A percentile compares a stretch with the other conserved stretches of the same genome.
These are phyloP conservation scores for Penicillium crystallinum DNA, from an alignment of 495 filamentous ascomycete genomes.

Conservation along the genomic window DNA sequence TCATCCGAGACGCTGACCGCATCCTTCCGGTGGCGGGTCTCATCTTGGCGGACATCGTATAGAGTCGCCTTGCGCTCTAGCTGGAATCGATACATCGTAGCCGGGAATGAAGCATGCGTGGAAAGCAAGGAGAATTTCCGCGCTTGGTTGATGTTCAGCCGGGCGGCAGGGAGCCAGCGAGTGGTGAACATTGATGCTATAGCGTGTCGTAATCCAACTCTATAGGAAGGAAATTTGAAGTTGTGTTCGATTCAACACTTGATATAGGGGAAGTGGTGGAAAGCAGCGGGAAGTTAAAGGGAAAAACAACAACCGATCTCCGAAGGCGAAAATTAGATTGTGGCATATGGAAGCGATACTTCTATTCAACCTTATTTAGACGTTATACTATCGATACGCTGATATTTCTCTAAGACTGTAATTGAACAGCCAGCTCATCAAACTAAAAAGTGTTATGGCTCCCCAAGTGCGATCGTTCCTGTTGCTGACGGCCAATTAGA, in stretches of 20 bases:
- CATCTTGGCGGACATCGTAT: slow-evolving; percentile 1
- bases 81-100: slow-evolving; percentile 5
- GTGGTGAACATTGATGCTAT: neutral
- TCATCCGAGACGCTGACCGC: slow-evolving; percentile 1
- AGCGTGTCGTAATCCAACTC: neutral
- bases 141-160: neutral
- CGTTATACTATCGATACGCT: too few relatives aligned
- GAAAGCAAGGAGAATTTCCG: slow-evolving; percentile 3
- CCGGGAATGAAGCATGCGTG: slow-evolving; percentile 1
- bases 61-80: slow-evolving; percentile 2
- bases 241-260: neutral
- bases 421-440: too few relatives aligned
- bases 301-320: neutral
- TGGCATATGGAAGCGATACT: too few relatives aligned
- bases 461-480: too few relatives aligned
- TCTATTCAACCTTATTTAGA: too few relatives aligned
- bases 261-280: neutral
- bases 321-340: too few relatives aligned
- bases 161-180: slow-evolving; percentile 1
- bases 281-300: neutral
- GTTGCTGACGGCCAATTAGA: too few relatives aligned
- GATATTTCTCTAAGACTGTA: too few relatives aligned
- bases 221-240: neutral
- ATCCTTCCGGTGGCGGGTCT: slow-evolving; percentile 5
- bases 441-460: too few relatives aligned